Base-by-base conservation (phyloP, 768 basidiomycete species). In the Termitomyces sp. region DNA sequence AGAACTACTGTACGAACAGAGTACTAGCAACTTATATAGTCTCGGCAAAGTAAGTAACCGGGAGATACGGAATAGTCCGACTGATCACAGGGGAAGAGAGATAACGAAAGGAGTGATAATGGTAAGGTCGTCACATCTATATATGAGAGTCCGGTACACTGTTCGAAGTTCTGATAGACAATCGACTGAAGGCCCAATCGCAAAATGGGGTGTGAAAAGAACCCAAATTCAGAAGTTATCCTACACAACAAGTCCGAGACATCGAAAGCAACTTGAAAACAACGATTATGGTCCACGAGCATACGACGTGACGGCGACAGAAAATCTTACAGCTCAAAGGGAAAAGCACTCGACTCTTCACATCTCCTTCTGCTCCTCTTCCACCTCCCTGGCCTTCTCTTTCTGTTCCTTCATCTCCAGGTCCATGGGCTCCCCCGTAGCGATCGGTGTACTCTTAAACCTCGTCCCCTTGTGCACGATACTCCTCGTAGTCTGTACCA, bases 381-480 rank as follows among this genome's bases (percentile, higher is more conserved):
- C 0, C 30, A 0, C 20, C 40, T 14, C 14, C 32, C 6, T 44
- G 20, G 13, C n/a, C 41, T 30, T 43, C 28, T 30, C 26, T 54
- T 28, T 41, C 53, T 41, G 8, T 41, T 14, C 40, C 20, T 33
- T 33, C 26, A 30, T 69, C 8, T 62, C 66, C 45, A 8, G 22
- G 24, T 36, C 49, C 2, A 51, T 7, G 4, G 73, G 67, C 52
- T 78, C 78, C 26, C 70, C 71, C 30, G 60, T 77, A 22, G 74
- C 79, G 33, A 88, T 71, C 33, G 87, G 88, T 65, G 82, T 89
- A 65, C 88, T 90, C 81, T 90, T 90, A 72, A 89, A 91, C 59
- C 81, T 76, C 22, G 76, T 73, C 24, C 83, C 84, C 65, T 84
- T 87, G 52, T 62, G 54, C 38, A 65, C 53, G 18, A 59, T 55